phyloP scores from a whole-genome alignment of 164 flowering plant species.

The Nymphaea thermarum region DNA sequence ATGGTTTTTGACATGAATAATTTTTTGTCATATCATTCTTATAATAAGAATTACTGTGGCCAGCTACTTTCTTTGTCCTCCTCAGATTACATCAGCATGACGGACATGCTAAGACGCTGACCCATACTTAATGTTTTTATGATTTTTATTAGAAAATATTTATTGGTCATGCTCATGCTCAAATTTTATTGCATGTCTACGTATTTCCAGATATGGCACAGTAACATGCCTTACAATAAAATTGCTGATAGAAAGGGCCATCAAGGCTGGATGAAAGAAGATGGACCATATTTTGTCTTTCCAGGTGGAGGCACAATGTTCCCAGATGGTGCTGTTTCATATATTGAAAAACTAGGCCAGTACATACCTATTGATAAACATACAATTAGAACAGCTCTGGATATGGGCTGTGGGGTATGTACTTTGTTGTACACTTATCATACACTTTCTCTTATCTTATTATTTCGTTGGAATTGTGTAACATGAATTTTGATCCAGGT shows the following conservation, averaged over 20 bases:
- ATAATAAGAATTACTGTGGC: no score
- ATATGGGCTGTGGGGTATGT: slow-evolving; percentile 99
- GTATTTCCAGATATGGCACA: slow-evolving; percentile 79
- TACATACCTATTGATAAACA: slow-evolving; percentile 17
- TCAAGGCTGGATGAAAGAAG: slow-evolving; percentile 97
- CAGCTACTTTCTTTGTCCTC: no score
- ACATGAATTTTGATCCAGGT: slow-evolving; percentile 29
- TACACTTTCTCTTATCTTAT: no score
- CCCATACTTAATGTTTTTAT: no score
- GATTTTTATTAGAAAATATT: no score
- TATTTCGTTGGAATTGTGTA: no score
- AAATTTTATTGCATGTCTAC: not conserved
- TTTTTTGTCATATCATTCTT: no score
- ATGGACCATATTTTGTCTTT: slow-evolving; percentile 74
- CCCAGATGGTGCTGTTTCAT: slow-evolving; percentile 82
- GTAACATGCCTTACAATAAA: slow-evolving; percentile 91
- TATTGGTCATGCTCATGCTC: no score
- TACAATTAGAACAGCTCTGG: slow-evolving; percentile 68
- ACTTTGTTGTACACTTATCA: no score
- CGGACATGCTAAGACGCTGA: no score
- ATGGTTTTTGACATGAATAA: no score
- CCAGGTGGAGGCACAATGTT: slow-evolving; percentile 99
- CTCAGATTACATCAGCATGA: no score
- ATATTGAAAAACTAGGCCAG: slow-evolving; percentile 82
- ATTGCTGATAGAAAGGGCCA: slow-evolving; percentile 97